Evolutionary conservation across 148 eudicot genomes (phyloP), one percentile per base, ranked within the genome.

Genomic region (Simmondsia chinensis): DNA sequence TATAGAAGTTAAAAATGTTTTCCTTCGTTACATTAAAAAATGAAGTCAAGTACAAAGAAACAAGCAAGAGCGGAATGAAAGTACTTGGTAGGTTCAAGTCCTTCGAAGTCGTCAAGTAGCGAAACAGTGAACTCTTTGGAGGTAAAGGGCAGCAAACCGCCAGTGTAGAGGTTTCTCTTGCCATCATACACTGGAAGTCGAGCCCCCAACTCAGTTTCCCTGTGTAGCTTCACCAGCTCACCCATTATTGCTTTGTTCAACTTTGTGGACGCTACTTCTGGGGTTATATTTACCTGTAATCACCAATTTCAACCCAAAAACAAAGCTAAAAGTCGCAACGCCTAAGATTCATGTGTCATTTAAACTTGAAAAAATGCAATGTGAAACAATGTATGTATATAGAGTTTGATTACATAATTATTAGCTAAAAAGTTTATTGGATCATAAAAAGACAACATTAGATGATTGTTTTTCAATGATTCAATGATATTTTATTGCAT

Each of bases 181-280:
- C 87, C 87, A 63, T 79, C 87, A 60, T 75, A 79, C 44, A 72
- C 82, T 12, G 87, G 87, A 17, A 79, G 82, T 44, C 51, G 62
- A 27, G 60, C 49, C 15, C 87, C 82, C 54, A 79, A 72, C 39
- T 79, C 73, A 2, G 48, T 71, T 56, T 75, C 76, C 52, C 65
- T 69, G 32, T 79, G 57, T 49, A 65, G 67, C 48, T 69, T 79
- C 11, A 79, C 73, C 42, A 79, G 55, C 56, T 79, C 73, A 18
- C 60, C 60, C 68, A 79, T 68, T 10, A 79, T 50, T 28, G 79
- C 76, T 62, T 69, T 79, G 63, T 72, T 79, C 61, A 72, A 31
- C 45, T 68, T 69, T 39, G 61, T 58, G 11, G 81, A 79, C 40
- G 38, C 50, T 30, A 69, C 66, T 52, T 79, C 87, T 20, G 87